These are phyloP conservation scores for Turritis glabra DNA, from an alignment of 345 rosid species.

Conservation along the genomic window DNA sequence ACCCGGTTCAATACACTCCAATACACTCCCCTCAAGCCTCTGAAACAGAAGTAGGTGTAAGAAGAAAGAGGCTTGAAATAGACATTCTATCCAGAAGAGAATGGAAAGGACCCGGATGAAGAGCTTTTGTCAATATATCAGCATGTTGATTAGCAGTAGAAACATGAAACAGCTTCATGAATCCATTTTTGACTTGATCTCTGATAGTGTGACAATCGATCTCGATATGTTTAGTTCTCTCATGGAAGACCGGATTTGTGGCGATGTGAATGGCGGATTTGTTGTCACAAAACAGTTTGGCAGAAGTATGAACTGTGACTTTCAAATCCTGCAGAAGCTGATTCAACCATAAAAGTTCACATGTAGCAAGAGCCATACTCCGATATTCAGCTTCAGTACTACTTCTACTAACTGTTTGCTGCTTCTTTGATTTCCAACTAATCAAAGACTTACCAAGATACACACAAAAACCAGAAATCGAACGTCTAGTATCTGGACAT, in stretches of 20 bases:
- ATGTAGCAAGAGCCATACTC: neutral
- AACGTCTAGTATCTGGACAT: fast-evolving
- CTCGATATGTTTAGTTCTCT: neutral
- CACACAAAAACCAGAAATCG: fast-evolving
- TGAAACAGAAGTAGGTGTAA: too few relatives aligned
- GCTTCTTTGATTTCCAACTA: neutral
- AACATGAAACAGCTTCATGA: too few relatives aligned
- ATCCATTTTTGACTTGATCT: neutral
- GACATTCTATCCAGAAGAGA: too few relatives aligned
- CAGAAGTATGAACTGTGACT: too few relatives aligned
- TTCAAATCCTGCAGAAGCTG: too few relatives aligned
- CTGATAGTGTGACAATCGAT: neutral
- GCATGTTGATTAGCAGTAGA: neutral
- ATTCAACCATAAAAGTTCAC: too few relatives aligned
- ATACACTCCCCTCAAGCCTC: too few relatives aligned
- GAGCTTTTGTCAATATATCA: too few relatives aligned
- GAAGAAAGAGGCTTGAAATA: too few relatives aligned
- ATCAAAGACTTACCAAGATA: neutral
- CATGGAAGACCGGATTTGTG: neutral
- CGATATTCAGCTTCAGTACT: neutral
- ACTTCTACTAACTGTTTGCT: neutral
- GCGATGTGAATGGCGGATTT: neutral
- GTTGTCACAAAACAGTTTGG: neutral
- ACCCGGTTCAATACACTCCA: too few relatives aligned
- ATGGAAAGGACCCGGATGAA: too few relatives aligned